Evolutionary conservation across 768 basidiomycete species (phyloP).

Genomic region (Cystoderma amianthinum): DNA sequence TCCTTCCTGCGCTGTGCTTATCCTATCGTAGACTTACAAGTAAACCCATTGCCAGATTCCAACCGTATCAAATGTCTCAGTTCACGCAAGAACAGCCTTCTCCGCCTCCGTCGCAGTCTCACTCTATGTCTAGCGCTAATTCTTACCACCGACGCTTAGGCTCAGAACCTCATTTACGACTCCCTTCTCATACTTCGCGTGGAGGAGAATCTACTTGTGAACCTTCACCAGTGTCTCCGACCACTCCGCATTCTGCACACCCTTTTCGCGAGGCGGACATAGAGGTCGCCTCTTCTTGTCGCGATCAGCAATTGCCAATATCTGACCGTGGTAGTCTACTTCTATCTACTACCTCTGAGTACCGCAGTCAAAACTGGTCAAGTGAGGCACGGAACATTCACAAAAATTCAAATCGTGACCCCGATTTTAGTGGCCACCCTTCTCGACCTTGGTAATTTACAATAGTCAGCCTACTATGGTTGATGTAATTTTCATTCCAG

Average conservation of each 20-base stretch:
- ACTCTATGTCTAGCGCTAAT: neutral
- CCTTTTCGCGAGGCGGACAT: slow-evolving; percentile 9
- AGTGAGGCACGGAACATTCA: too few species aligned
- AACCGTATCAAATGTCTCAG: slow-evolving; percentile 17
- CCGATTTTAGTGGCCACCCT: too few species aligned
- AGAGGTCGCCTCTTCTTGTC: neutral
- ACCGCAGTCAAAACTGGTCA: too few species aligned
- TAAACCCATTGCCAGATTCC: slow-evolving; percentile 17
- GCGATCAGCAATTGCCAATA: too few species aligned
- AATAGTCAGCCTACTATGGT: too few species aligned
- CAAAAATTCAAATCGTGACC: too few species aligned
- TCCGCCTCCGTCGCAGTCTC: slow-evolving; percentile 4
- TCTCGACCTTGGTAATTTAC: too few species aligned
- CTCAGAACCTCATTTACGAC: neutral
- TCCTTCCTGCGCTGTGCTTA: neutral
- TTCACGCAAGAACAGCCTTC: slow-evolving; percentile 14
- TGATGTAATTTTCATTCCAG: too few species aligned
- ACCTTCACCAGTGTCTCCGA: slow-evolving; percentile 48
- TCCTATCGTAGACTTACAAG: neutral
- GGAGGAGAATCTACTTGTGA: slow-evolving; percentile 41
- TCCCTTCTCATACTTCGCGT: slow-evolving; percentile 29
- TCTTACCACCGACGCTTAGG: neutral
- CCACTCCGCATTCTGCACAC: slow-evolving; percentile 41
- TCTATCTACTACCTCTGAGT: too few species aligned
- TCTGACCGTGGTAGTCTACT: too few species aligned